A percentile compares a stretch with the other conserved stretches of the same genome.
Evolutionary conservation across 108 stramenopile species (phyloP).

Genomic region (Hondaea fermentalgiana): DNA sequence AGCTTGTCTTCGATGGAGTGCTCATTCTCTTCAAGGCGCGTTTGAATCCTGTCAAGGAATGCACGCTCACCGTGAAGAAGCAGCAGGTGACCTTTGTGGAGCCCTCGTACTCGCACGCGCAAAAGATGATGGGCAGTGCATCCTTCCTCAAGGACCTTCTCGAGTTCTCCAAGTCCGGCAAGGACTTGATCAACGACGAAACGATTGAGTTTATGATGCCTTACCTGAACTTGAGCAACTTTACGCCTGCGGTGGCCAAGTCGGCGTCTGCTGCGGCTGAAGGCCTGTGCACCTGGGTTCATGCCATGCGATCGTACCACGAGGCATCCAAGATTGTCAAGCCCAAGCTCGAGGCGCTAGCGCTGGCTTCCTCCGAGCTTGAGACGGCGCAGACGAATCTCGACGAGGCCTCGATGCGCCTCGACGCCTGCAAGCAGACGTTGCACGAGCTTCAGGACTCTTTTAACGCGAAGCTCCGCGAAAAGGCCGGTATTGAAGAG

Average conservation of each 20-base stretch:
- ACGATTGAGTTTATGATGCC: conserved; percentile 75
- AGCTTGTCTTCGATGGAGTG: conserved; percentile 78
- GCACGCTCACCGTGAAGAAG: conserved; percentile 62
- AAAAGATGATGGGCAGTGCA: conserved; percentile 63
- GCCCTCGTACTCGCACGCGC: conserved; percentile 68
- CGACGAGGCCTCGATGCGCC: conserved; percentile 56
- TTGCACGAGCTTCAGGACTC: conserved; percentile 61
- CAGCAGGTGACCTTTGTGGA: conserved; percentile 69
- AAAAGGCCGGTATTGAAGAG: conserved; percentile 68
- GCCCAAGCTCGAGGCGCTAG: conserved; percentile 78
- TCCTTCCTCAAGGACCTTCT: conserved; percentile 62
- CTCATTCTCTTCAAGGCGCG: conserved; percentile 67
- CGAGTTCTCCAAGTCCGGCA: conserved; percentile 67
- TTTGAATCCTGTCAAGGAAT: conserved; percentile 48
- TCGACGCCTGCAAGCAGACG: conserved; percentile 60
- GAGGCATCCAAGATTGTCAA: conserved; percentile 84
- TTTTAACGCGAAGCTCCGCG: conserved; percentile 71
- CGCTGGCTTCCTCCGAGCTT: conserved; percentile 68
- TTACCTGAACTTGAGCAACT: conserved; percentile 67
- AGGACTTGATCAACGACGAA: conserved; percentile 78
- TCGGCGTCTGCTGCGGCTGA: conserved; percentile 73
- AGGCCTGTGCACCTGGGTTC: conserved; percentile 74
- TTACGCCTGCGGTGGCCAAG: conserved; percentile 64
- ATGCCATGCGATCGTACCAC: conserved; percentile 79
- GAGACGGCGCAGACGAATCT: conserved; percentile 72